These are phyloP conservation scores for Coemansia guatemalensis DNA, from an alignment of 192 early-diverging fungal species.

Conservation along the genomic window DNA sequence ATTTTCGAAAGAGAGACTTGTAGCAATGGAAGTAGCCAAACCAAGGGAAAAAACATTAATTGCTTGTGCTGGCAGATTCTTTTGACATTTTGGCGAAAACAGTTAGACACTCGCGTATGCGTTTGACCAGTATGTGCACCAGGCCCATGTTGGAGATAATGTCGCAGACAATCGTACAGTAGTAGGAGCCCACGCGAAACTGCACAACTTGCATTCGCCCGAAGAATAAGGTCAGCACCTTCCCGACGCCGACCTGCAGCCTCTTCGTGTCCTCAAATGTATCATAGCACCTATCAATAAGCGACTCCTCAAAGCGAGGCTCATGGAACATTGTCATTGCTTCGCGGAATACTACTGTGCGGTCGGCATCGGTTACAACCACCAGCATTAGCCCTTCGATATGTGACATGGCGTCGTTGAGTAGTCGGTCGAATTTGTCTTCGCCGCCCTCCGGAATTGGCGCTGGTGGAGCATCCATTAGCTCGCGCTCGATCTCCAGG, in stretches of 20 bases:
- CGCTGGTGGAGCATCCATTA: constrained; percentile 15
- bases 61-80: constrained; percentile 6
- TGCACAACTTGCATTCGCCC: constrained; percentile 47
- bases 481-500: constrained; percentile 34
- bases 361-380: constrained; percentile 37
- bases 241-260: constrained; percentile 41
- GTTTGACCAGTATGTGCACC: constrained; percentile 44
- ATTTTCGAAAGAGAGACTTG: not conserved
- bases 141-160: constrained; percentile 43
- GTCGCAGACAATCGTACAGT: constrained; percentile 50
- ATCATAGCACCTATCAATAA: constrained; percentile 52
- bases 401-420: constrained; percentile 35
- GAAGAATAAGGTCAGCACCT: constrained; percentile 44
- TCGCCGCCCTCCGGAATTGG: constrained; percentile 17
- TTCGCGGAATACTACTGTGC: constrained; percentile 35
- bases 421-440: constrained; percentile 43
- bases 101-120: constrained; percentile 35
- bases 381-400: constrained; percentile 53
- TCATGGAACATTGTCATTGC: constrained; percentile 48
- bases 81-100: constrained; percentile 32
- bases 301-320: constrained; percentile 44
- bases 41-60: no score
- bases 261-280: constrained; percentile 48
- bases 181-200: constrained; percentile 51
- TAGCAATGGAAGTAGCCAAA: not conserved